Evolutionary conservation across 306 rosid species (phyloP).

Genomic region (Cucurbita pepo): DNA sequence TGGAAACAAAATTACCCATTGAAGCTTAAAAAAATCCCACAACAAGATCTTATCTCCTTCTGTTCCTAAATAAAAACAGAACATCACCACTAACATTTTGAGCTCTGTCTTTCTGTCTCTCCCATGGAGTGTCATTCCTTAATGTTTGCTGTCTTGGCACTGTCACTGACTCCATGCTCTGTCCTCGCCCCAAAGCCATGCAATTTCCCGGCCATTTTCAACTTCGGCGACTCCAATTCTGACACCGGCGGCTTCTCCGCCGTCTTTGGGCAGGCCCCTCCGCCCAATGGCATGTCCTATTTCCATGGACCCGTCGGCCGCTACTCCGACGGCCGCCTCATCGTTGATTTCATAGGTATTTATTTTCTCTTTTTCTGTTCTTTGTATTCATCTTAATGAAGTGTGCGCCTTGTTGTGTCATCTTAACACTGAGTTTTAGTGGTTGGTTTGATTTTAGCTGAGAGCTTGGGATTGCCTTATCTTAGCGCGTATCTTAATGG

Average conservation of each 20-base stretch:
- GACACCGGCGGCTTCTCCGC: conserved; percentile 94
- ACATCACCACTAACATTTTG: background rate
- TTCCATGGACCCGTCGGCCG: conserved; percentile 45
- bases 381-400: too few species aligned
- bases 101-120: background rate
- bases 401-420: too few species aligned
- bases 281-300: conserved; percentile 52
- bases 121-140: conserved; percentile 10
- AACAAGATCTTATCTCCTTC: background rate
- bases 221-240: conserved; percentile 85
- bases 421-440: too few species aligned
- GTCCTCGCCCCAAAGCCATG: conserved; percentile 14
- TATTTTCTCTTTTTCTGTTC: too few species aligned
- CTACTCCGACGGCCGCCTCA: conserved; percentile 72
- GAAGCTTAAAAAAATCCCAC: too few species aligned
- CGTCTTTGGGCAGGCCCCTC: conserved; percentile 56
- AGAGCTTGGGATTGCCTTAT: conserved; percentile 33
- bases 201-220: conserved; percentile 64
- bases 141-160: conserved; percentile 1
- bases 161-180: conserved; percentile 13
- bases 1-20: too few species aligned
- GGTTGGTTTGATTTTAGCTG: conserved; percentile 8
- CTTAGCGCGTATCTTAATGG: conserved; percentile 37
- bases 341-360: conserved; percentile 60
- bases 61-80: background rate